Conservation (phyloP, 2,329 filamentous ascomycete genomes). For the Aspergillus phoenicis region DNA sequence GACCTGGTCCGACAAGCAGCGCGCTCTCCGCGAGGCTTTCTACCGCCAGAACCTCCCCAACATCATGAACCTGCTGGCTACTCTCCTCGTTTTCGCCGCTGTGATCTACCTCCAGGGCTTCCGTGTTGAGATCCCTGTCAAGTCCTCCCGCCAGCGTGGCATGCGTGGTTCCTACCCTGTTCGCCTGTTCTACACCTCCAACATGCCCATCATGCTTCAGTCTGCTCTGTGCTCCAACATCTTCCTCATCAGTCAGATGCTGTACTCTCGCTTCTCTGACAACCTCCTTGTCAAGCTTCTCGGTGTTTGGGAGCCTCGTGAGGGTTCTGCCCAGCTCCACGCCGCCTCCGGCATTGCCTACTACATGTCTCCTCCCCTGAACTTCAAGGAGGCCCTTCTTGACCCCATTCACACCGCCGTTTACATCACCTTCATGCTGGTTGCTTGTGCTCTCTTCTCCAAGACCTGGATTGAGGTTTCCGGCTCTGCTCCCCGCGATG, state of each 20-base stretch:
- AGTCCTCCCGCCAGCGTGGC: constrained; percentile 97
- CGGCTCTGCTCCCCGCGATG: constrained; percentile 93
- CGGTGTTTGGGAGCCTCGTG: constrained; percentile 97
- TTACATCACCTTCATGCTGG: constrained; percentile 97
- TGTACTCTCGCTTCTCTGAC: constrained; percentile 98
- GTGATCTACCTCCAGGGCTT: constrained; percentile 99
- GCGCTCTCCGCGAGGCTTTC: constrained; percentile 96
- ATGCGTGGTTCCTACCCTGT: constrained; percentile 97
- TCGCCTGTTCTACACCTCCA: constrained; percentile 99
- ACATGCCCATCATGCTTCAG: constrained; percentile 99
- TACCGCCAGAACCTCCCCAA: constrained; percentile 99
- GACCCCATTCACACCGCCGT: constrained; percentile 95
- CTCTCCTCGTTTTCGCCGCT: constrained; percentile 87
- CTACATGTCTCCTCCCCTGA: constrained; percentile 98
- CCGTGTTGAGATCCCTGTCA: constrained; percentile 99
- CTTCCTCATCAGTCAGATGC: constrained; percentile 98
- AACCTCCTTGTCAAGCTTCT: constrained; percentile 97
- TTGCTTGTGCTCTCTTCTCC: constrained; percentile 96
- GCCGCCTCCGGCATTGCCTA: constrained; percentile 93
- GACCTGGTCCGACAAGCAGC: constrained; percentile 99
- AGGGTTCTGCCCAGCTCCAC: constrained; percentile 90
- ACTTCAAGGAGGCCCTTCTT: constrained; percentile 94
- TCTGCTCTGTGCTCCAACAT: constrained; percentile 98
- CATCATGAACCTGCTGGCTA: constrained; percentile 97
- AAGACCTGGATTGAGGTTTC: constrained; percentile 99